A percentile compares a stretch with the other conserved stretches of the same genome.
These are phyloP conservation scores for Trichosporon faecale DNA, from an alignment of 1,284 basidiomycete genomes.

Conservation along the genomic window DNA sequence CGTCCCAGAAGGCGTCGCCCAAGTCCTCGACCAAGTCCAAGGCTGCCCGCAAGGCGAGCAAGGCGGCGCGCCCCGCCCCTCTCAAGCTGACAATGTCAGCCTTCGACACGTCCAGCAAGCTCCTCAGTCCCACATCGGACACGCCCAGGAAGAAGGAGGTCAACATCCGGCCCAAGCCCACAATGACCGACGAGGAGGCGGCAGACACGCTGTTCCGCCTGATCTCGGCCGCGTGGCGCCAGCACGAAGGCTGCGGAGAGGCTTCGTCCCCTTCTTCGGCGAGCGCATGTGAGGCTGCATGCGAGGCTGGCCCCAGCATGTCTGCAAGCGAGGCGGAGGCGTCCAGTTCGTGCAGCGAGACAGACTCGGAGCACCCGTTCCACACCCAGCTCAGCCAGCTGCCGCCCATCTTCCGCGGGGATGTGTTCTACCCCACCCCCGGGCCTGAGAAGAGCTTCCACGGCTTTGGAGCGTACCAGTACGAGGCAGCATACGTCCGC, in stretches of 20 bases:
- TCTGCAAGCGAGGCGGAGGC: too few relatives aligned
- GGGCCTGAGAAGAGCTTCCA: background rate
- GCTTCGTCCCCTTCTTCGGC: too few relatives aligned
- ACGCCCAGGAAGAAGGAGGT: background rate
- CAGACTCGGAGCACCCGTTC: background rate
- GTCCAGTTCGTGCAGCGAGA: background rate
- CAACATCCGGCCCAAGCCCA: background rate
- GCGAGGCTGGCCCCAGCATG: too few relatives aligned
- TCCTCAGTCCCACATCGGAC: background rate
- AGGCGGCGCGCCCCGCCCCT: background rate
- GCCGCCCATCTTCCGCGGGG: background rate
- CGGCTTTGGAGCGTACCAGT: background rate
- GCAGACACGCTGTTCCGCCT: background rate
- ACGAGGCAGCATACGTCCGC: background rate
- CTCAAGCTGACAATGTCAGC: conserved; percentile 1
- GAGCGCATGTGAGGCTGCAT: too few relatives aligned
- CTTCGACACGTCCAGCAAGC: background rate
- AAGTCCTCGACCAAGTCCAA: background rate
- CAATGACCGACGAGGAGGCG: background rate
- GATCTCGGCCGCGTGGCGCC: background rate
- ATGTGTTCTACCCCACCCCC: background rate
- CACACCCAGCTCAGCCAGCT: background rate
- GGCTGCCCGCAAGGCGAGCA: background rate
- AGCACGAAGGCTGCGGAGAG: background rate
- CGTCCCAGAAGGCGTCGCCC: background rate